Evolutionary conservation across 202 grass and related monocot genomes (phyloP), one percentile per base, ranked within the genome.

Genomic region (Cymbopogon flexuosus): DNA sequence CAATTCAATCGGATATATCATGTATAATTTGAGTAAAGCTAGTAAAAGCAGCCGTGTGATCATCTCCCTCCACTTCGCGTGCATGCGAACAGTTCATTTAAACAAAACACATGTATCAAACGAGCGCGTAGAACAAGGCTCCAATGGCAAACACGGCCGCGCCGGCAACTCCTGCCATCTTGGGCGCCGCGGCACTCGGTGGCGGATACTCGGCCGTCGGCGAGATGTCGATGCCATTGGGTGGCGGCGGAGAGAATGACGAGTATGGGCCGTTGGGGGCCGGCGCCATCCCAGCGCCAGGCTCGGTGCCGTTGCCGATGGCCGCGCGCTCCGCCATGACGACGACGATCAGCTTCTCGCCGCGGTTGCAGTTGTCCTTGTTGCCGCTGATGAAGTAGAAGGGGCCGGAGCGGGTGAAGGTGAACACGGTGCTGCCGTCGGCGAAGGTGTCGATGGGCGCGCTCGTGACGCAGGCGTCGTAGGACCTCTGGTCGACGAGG

Each of bases 331-430:
- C 72, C 5, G 64, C 92, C 88, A 95, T 84, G 72, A 98, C 92
- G n/a, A 93, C 80, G 52, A 98, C 81, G 51, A 83, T 45, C 1
- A 98, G 58, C 84, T 98, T 98, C 92, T 98, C 88, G 52, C 70
- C 68, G 22, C 85, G 90, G 58, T 95, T 76, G 76, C 92, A 98
- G 79, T 81, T 93, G 65, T 91, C 88, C 71, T 83, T 90, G 79
- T 84, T 92, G 80, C 96, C 92, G 51, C 96, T 91, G 84, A 98
- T 83, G 84, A 98, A 98, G 88, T 98, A 88, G 87, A 72, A 98
- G 9, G 88, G 22, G 0, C 96, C 92, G 8, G 96, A 93, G 15
- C 27, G 77, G 69, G 77, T 79, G 79, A 98, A 93, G 72, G 90
- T 95, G 84, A 95, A 98, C 4, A 91, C 80, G 1, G 96, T 95